Percentiles rank a stretch among this genome's conserved stretches.
Conservation (phyloP, 108 stramenopile genomes). For the Pseudonitzschia multiseries region DNA sequence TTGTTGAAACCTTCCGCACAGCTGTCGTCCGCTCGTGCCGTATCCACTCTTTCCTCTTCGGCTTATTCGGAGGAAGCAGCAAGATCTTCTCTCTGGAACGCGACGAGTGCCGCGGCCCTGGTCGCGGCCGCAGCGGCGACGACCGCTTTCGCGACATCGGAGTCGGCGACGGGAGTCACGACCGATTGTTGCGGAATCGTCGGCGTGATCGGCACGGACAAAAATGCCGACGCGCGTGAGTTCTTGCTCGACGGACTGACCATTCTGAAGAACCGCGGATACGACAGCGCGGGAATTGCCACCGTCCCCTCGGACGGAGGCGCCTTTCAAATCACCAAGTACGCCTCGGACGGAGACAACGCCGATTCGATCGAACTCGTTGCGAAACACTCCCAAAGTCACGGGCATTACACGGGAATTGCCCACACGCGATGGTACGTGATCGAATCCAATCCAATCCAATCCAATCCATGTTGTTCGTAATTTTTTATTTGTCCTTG, state of each 20-base stretch:
- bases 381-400: slow-evolving; percentile 54
- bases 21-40: not conserved
- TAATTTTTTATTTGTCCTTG: not conserved
- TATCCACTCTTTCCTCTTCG: slow-evolving; percentile 4
- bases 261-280: slow-evolving; percentile 97
- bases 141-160: not conserved
- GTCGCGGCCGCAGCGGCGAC: not conserved
- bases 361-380: slow-evolving; percentile 93
- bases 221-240: slow-evolving; percentile 40
- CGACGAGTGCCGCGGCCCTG: not conserved
- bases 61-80: not conserved
- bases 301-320: slow-evolving; percentile 64
- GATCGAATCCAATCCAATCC: too few relatives aligned
- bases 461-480: not conserved
- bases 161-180: not conserved
- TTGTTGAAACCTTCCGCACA: not conserved
- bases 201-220: slow-evolving; percentile 38
- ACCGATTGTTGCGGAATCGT: slow-evolving; percentile 56
- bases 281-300: slow-evolving; percentile 97
- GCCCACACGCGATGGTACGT: slow-evolving; percentile 97
- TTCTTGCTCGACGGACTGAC: slow-evolving; percentile 93
- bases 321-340: slow-evolving; percentile 81
- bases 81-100: not conserved
- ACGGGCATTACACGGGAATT: slow-evolving; percentile 88
- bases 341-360: slow-evolving; percentile 90